A percentile compares a stretch with the other conserved stretches of the same genome.
Conservation (phyloP, 331 rosid species). For the Malus hybrid region DNA sequence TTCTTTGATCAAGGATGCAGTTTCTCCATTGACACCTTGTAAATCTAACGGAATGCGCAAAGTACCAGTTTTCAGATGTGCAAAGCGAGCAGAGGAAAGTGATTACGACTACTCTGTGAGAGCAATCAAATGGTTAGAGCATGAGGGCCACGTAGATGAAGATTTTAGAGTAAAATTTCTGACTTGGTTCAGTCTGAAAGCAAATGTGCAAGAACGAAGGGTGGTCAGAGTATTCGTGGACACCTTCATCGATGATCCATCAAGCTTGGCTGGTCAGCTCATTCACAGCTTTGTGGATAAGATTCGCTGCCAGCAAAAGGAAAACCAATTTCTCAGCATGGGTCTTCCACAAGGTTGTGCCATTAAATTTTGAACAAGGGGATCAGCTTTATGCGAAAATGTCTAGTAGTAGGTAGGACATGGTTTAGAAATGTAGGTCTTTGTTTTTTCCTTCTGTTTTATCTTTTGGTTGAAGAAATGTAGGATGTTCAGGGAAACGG, state of each 20-base stretch:
- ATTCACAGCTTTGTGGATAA: constrained; percentile 66
- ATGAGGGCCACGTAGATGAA: constrained; percentile 56
- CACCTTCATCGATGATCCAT: constrained; percentile 71
- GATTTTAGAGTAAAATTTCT: constrained; percentile 78
- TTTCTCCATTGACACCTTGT: constrained; percentile 63
- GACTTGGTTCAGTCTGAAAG: constrained; percentile 94
- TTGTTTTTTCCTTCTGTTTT: not conserved
- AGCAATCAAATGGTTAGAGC: constrained; percentile 70
- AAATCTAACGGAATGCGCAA: constrained; percentile 38
- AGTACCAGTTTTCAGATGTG: constrained; percentile 22
- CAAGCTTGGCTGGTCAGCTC: constrained; percentile 84
- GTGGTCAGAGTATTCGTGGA: constrained; percentile 79
- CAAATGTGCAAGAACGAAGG: constrained; percentile 65
- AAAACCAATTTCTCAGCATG: constrained; percentile 3
- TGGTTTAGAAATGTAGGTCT: constrained; percentile 3
- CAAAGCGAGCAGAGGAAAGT: constrained; percentile 47
- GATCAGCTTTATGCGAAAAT: not conserved
- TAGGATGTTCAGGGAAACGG: not conserved
- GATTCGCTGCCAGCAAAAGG: constrained; percentile 49
- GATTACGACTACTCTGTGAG: constrained; percentile 74
- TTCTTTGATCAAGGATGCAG: constrained; percentile 14
- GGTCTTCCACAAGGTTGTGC: constrained; percentile 30
- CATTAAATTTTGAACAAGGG: constrained; percentile 20
- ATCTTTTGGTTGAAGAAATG: not conserved
- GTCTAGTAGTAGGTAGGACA: constrained; percentile 16